A percentile compares a stretch with the other conserved stretches of the same genome.
These are phyloP conservation scores for Alloteropsis angusta DNA, from an alignment of 202 grass and related monocot genomes.

Conservation along the genomic window DNA sequence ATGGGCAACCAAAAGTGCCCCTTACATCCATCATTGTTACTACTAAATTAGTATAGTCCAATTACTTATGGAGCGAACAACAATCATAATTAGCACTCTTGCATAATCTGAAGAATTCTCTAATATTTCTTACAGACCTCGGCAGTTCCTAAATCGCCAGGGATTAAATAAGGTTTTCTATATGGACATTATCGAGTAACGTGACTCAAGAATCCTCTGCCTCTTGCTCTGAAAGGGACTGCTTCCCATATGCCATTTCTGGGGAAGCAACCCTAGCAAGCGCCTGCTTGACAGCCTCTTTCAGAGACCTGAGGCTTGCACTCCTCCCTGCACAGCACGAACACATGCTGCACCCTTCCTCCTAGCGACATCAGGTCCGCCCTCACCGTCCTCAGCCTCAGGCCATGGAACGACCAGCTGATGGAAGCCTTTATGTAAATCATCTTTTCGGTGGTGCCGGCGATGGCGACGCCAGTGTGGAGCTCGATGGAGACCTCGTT, in stretches of 20 bases:
- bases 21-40: neutral
- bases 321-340: constrained; percentile 32
- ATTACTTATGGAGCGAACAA: neutral
- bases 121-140: neutral
- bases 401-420: constrained; percentile 33
- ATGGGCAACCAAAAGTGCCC: neutral
- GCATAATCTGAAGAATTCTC: neutral
- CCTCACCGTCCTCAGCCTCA: constrained; percentile 32
- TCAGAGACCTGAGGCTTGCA: constrained; percentile 23
- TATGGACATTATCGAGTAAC: constrained; percentile 35
- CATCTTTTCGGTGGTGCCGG: neutral
- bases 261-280: constrained; percentile 30
- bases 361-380: constrained; percentile 33
- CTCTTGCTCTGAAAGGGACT: constrained; percentile 38
- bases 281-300: constrained; percentile 40
- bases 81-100: neutral
- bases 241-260: constrained; percentile 13
- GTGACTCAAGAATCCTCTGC: constrained; percentile 30
- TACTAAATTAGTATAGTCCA: neutral
- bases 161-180: neutral
- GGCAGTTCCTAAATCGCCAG: neutral
- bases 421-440: constrained; percentile 36
- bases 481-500: constrained; percentile 38
- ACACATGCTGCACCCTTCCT: constrained; percentile 35
- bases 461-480: neutral